phyloP scores from a whole-genome alignment of 2,329 filamentous ascomycete genomes.

The Helicocarpus griseus region DNA sequence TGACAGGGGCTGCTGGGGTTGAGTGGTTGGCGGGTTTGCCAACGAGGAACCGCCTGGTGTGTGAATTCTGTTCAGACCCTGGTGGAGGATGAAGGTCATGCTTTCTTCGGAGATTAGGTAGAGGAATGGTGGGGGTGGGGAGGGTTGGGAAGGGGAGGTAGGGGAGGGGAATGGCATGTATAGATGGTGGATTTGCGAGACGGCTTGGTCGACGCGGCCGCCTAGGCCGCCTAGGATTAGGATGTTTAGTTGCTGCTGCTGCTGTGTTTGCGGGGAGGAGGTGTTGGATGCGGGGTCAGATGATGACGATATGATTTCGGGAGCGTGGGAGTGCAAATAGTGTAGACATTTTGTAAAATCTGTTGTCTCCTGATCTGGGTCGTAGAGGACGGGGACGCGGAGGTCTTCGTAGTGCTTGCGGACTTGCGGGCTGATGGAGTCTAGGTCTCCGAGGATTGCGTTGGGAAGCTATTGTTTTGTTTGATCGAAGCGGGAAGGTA shows the following conservation, averaged over 20 bases:
- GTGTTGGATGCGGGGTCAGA: slow-evolving; percentile 1
- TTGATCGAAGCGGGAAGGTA: background rate
- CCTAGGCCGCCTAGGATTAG: slow-evolving; percentile 75
- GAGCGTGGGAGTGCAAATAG: slow-evolving; percentile 41
- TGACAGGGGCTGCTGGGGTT: slow-evolving; percentile 42
- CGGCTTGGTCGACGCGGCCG: slow-evolving; percentile 83
- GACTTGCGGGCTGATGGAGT: slow-evolving; percentile 61
- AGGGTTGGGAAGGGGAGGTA: background rate
- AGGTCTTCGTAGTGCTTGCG: slow-evolving; percentile 56
- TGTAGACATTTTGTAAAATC: slow-evolving; percentile 79
- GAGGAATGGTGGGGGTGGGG: slow-evolving; percentile 42
- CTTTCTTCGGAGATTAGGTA: slow-evolving; percentile 75
- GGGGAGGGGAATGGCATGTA: slow-evolving; percentile 32
- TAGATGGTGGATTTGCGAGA: slow-evolving; percentile 81
- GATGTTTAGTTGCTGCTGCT: slow-evolving; percentile 43
- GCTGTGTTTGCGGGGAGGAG: too few species aligned
- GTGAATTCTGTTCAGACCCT: slow-evolving; percentile 57
- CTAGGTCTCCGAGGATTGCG: slow-evolving; percentile 79
- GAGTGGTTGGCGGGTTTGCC: background rate
- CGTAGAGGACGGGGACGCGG: slow-evolving; percentile 54
- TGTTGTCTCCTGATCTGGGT: slow-evolving; percentile 76
- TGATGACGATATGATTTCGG: slow-evolving; percentile 16
- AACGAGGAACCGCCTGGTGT: slow-evolving; percentile 40
- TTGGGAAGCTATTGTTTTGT: slow-evolving; percentile 48
- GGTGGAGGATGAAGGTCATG: slow-evolving; percentile 69